These are phyloP conservation scores for Ophiostoma australiae DNA, from an alignment of 2,329 filamentous ascomycete species.

Conservation along the genomic window DNA sequence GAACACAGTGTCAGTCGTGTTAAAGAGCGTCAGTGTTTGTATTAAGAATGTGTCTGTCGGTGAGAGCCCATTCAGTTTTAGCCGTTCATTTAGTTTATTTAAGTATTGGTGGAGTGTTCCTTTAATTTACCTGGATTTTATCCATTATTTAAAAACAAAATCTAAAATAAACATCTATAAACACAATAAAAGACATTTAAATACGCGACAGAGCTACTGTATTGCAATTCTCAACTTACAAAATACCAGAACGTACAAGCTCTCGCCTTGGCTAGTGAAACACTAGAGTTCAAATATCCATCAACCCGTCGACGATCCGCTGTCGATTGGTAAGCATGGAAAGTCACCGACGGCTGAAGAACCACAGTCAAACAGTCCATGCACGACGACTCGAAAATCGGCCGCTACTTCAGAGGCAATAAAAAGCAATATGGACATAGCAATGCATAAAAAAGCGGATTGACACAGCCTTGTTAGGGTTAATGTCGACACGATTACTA, in stretches of 20 bases:
- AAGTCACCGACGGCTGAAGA: not conserved
- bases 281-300: not conserved
- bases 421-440: not conserved
- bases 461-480: not conserved
- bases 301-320: not conserved
- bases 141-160: too few species aligned
- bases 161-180: too few species aligned
- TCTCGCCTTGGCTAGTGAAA: not conserved
- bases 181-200: too few species aligned
- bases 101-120: too few species aligned
- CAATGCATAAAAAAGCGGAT: not conserved
- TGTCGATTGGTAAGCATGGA: constrained; percentile 12
- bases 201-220: too few species aligned
- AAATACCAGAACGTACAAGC: too few species aligned
- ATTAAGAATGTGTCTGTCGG: not conserved
- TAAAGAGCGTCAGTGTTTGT: not conserved
- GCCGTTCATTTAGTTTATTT: too few species aligned
- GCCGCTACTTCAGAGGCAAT: not conserved
- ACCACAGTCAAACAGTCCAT: not conserved
- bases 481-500: not conserved
- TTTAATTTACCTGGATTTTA: too few species aligned
- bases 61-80: not conserved
- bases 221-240: too few species aligned
- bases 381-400: not conserved
- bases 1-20: not conserved